A percentile compares a stretch with the other conserved stretches of the same genome.
Evolutionary conservation across 2,329 filamentous ascomycete species (phyloP).

Genomic region (Alternaria longipes): DNA sequence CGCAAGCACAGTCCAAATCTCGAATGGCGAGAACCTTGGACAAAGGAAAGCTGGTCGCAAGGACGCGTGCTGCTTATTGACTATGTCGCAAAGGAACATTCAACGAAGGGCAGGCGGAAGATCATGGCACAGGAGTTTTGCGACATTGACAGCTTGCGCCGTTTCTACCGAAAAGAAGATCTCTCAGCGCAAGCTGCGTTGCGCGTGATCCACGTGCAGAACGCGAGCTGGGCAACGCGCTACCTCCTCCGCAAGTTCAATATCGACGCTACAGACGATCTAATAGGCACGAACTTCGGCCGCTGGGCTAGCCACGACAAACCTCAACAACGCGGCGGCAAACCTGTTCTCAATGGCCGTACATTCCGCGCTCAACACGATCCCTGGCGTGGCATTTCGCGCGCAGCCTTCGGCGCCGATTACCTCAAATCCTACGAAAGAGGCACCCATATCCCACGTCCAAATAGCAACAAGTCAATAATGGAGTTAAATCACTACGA

Average conservation of each 20-base stretch:
- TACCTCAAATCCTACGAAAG: conserved; percentile 59
- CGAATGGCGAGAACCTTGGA: conserved; percentile 51
- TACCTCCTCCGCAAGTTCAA: conserved; percentile 63
- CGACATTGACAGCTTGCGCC: conserved; percentile 55
- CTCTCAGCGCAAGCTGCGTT: conserved; percentile 49
- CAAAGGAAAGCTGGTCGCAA: conserved; percentile 47
- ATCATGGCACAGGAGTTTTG: conserved; percentile 61
- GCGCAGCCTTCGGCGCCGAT: conserved; percentile 62
- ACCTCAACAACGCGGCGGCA: conserved; percentile 59
- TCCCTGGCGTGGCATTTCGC: conserved; percentile 61
- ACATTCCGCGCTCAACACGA: conserved; percentile 61
- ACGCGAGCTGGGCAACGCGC: conserved; percentile 60
- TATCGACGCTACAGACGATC: conserved; percentile 58
- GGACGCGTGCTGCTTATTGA: conserved; percentile 63
- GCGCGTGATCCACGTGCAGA: conserved; percentile 61
- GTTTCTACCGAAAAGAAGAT: conserved; percentile 54
- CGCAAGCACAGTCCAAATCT: conserved; percentile 49
- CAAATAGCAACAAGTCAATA: conserved; percentile 52
- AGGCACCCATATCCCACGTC: conserved; percentile 27
- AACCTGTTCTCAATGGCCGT: conserved; percentile 61
- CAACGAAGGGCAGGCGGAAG: conserved; percentile 52
- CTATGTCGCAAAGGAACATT: conserved; percentile 55
- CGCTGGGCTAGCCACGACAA: conserved; percentile 60
- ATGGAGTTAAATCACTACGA: conserved; percentile 63
- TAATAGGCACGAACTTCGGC: conserved; percentile 61